phyloP scores from a whole-genome alignment of 345 rosid genomes.

The Crucihimalaya himalaica region DNA sequence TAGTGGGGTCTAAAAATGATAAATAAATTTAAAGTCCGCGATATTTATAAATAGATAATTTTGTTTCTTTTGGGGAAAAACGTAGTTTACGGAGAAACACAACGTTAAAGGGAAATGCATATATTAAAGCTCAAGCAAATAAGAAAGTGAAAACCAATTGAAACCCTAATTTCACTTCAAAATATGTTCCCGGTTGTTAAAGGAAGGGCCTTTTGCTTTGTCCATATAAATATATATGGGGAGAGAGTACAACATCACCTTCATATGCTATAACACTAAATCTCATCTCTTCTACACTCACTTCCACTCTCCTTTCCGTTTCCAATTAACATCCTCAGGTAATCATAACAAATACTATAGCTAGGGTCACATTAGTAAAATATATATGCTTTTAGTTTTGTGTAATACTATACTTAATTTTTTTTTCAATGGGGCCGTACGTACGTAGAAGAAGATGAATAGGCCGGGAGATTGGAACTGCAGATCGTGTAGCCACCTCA shows the following conservation, averaged over 20 bases:
- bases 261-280: conserved; percentile 2
- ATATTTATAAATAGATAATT: conserved; percentile 4
- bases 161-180: conserved; percentile 44
- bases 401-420: not conserved
- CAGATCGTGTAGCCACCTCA: conserved; percentile 75
- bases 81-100: conserved; percentile 27
- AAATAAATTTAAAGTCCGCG: conserved; percentile 19
- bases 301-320: not conserved
- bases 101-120: conserved; percentile 35
- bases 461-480: conserved; percentile 98
- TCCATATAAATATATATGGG: conserved; percentile 24
- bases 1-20: conserved; percentile 19
- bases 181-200: conserved; percentile 39
- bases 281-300: not conserved
- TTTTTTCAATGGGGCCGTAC: not conserved
- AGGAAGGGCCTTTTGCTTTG: conserved; percentile 35
- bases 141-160: conserved; percentile 48
- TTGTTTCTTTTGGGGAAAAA: conserved; percentile 27
- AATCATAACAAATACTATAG: conserved; percentile 14
- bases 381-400: not conserved
- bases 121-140: conserved; percentile 54
- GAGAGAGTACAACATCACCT: conserved; percentile 18
- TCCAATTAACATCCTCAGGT: conserved; percentile 12
- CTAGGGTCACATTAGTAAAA: not conserved
- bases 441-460: conserved; percentile 54